These are phyloP conservation scores for Vinca minor DNA, from an alignment of 257 asterid species.

Conservation along the genomic window DNA sequence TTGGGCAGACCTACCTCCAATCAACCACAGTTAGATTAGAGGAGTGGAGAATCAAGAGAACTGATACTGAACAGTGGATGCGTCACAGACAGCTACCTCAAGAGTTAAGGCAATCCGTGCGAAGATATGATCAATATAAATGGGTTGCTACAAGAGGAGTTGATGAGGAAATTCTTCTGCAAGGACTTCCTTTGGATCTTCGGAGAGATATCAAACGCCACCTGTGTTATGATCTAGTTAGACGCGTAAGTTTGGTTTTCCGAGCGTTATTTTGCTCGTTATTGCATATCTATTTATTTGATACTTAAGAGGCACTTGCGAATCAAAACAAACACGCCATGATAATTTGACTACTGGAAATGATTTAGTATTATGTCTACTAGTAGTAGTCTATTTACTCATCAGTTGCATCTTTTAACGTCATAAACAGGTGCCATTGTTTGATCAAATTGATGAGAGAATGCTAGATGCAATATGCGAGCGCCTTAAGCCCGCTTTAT, in stretches of 20 bases:
- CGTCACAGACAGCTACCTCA: slow-evolving; percentile 91
- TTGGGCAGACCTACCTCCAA: slow-evolving; percentile 81
- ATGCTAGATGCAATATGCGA: slow-evolving; percentile 94
- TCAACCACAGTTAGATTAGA: slow-evolving; percentile 86
- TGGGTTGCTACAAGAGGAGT: slow-evolving; percentile 97
- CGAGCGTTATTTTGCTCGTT: not conserved
- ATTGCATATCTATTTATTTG: not conserved
- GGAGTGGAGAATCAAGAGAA: slow-evolving; percentile 88
- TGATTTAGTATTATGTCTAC: no score
- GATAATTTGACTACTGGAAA: no score
- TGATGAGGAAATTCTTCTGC: slow-evolving; percentile 68
- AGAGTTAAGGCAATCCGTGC: slow-evolving; percentile 68
- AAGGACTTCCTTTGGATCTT: slow-evolving; percentile 87
- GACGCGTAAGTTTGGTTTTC: slow-evolving; percentile 48
- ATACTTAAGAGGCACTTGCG: not conserved
- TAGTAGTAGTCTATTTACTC: not conserved
- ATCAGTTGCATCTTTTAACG: not conserved
- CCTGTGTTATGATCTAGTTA: slow-evolving; percentile 86
- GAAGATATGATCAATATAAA: slow-evolving; percentile 86
- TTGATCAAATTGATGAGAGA: slow-evolving; percentile 87
- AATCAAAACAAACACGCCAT: no score
- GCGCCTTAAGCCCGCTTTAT: slow-evolving; percentile 79
- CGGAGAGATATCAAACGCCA: slow-evolving; percentile 94
- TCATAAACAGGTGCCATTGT: slow-evolving; percentile 65
- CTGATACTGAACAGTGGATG: slow-evolving; percentile 97